phyloP scores from a whole-genome alignment of 2,329 filamentous ascomycete genomes.

The Phaeosphaeria sp. region DNA sequence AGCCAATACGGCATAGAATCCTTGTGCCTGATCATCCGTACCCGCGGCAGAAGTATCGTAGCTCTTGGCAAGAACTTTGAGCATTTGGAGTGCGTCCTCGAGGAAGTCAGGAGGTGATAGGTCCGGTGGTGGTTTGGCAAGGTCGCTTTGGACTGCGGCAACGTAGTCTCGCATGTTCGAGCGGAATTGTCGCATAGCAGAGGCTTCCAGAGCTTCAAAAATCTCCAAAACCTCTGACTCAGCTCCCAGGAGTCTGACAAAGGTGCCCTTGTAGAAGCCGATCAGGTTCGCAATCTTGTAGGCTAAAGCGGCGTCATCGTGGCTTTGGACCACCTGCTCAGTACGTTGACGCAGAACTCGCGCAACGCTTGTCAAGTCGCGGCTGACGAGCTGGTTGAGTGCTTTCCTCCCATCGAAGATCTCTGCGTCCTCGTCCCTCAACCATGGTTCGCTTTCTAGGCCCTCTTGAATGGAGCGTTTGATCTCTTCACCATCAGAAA shows the following conservation, averaged over 20 bases:
- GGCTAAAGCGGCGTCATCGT: conserved; percentile 85
- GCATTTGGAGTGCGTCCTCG: conserved; percentile 77
- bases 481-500: conserved; percentile 88
- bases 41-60: conserved; percentile 80
- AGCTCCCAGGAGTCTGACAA: conserved; percentile 76
- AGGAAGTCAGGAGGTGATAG: conserved; percentile 82
- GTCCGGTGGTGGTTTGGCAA: conserved; percentile 73
- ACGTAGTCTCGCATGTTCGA: conserved; percentile 82
- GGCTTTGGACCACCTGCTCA: conserved; percentile 89
- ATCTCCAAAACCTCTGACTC: conserved; percentile 74
- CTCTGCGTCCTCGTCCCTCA: conserved; percentile 60
- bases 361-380: conserved; percentile 80
- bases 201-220: conserved; percentile 72
- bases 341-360: conserved; percentile 87
- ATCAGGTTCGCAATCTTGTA: conserved; percentile 92
- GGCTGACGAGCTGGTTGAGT: conserved; percentile 84
- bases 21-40: conserved; percentile 63
- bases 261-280: conserved; percentile 87
- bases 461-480: conserved; percentile 81
- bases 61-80: conserved; percentile 81
- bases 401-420: conserved; percentile 83
- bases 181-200: conserved; percentile 83
- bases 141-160: conserved; percentile 74
- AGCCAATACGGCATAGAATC: conserved; percentile 76
- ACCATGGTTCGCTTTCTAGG: conserved; percentile 84